These are phyloP conservation scores for Filobasidium wieringae DNA, from an alignment of 768 basidiomycete species.

Conservation along the genomic window DNA sequence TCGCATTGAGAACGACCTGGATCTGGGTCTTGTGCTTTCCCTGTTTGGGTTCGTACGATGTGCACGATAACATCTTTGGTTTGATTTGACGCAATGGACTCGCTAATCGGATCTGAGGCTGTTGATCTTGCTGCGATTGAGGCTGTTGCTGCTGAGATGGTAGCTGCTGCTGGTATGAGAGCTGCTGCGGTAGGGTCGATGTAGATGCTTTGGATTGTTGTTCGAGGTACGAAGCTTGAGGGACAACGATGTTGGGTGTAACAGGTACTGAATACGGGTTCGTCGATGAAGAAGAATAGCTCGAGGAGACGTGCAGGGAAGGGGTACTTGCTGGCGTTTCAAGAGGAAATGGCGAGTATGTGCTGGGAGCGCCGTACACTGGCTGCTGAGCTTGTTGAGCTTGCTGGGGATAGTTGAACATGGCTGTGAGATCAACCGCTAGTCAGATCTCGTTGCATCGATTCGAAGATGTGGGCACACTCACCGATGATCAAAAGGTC, in stretches of 20 bases:
- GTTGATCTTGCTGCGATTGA: background rate
- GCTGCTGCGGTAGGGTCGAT: too few relatives aligned
- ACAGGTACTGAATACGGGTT: background rate
- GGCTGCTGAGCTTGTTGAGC: background rate
- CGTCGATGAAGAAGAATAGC: background rate
- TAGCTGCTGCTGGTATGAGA: too few relatives aligned
- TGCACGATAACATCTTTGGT: constrained; percentile 34
- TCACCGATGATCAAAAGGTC: too few relatives aligned
- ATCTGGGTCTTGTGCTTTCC: constrained; percentile 56
- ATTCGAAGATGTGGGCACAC: too few relatives aligned
- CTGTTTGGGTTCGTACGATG: constrained; percentile 53
- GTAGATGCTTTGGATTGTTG: too few relatives aligned
- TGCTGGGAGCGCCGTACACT: background rate
- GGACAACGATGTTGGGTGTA: background rate
- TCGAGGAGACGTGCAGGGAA: background rate
- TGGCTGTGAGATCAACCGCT: background rate
- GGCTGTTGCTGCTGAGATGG: constrained; percentile 1
- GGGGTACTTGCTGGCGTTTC: background rate
- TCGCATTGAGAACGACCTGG: constrained; percentile 54
- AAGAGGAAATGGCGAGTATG: background rate
- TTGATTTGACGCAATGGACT: background rate
- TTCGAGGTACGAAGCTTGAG: background rate
- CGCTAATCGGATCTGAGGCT: background rate
- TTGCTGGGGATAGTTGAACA: background rate
- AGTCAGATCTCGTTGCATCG: too few relatives aligned